Percentiles rank a stretch among this genome's conserved stretches.
Conservation (phyloP, 495 filamentous ascomycete species). For the Extremus antarcticus region DNA sequence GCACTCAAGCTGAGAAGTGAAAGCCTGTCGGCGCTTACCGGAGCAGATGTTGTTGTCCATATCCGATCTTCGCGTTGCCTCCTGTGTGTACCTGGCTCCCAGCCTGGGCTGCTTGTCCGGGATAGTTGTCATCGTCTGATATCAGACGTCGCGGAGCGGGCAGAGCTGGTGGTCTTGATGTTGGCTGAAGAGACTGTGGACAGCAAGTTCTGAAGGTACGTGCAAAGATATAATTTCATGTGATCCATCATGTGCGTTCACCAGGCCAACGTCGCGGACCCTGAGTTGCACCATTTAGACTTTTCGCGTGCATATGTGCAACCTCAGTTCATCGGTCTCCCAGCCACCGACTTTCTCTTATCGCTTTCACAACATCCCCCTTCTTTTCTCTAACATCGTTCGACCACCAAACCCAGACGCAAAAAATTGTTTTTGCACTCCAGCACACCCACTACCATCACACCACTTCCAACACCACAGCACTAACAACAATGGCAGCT, state of each 20-base stretch:
- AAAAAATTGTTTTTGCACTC: neutral
- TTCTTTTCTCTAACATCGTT: neutral
- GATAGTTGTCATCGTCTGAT: neutral
- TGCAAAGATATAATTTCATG: neutral
- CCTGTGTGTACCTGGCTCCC: neutral
- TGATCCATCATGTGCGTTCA: no score
- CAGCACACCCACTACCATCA: neutral
- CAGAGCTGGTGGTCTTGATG: no score
- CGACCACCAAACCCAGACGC: neutral
- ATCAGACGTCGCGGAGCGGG: neutral
- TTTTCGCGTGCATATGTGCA: neutral
- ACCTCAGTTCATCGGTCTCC: neutral
- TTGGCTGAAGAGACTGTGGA: neutral
- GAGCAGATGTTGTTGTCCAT: no score
- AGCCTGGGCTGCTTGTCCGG: no score
- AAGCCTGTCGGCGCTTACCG: neutral
- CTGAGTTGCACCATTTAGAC: neutral
- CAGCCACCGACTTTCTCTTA: neutral
- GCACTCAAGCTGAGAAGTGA: neutral
- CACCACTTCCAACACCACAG: neutral
- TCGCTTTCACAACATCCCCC: neutral
- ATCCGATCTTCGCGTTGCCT: neutral
- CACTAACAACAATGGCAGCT: neutral
- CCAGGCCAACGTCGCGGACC: neutral
- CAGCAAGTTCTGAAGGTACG: no score